Conservation (phyloP, 2,329 filamentous ascomycete species). For the Cytospora chrysosperma region DNA sequence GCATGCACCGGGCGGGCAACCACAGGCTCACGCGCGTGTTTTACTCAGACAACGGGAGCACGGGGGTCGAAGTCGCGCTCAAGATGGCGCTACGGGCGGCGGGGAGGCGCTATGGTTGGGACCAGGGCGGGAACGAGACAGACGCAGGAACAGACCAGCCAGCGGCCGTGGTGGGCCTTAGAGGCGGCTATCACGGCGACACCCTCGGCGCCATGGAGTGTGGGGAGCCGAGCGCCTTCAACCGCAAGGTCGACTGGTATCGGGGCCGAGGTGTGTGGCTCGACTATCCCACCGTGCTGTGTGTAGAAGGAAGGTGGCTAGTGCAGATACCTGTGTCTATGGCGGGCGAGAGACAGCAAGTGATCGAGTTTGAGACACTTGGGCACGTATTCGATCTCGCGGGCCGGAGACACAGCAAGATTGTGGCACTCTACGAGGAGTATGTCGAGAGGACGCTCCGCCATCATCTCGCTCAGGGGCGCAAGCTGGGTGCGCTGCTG, state of each 20-base stretch:
- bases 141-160: slow-evolving; percentile 42
- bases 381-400: slow-evolving; percentile 58
- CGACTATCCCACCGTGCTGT: slow-evolving; percentile 70
- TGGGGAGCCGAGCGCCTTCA: slow-evolving; percentile 73
- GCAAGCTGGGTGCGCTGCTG: slow-evolving; percentile 72
- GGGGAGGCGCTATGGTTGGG: slow-evolving; percentile 65
- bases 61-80: slow-evolving; percentile 77
- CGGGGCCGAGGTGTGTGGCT: slow-evolving; percentile 77
- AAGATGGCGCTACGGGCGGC: slow-evolving; percentile 80
- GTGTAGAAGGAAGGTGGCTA: slow-evolving; percentile 64
- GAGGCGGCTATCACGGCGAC: slow-evolving; percentile 82
- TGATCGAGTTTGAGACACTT: slow-evolving; percentile 46
- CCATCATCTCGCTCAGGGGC: slow-evolving; percentile 52
- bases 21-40: slow-evolving; percentile 69
- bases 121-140: slow-evolving; percentile 31
- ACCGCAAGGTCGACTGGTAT: slow-evolving; percentile 86
- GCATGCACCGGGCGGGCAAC: slow-evolving; percentile 49
- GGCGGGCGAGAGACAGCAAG: slow-evolving; percentile 38
- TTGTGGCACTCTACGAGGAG: slow-evolving; percentile 51
- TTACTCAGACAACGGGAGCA: slow-evolving; percentile 81
- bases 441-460: slow-evolving; percentile 59
- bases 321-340: slow-evolving; percentile 56
- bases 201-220: slow-evolving; percentile 89
- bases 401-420: not conserved
- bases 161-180: slow-evolving; percentile 70